Percentiles rank a stretch among this genome's conserved stretches.
phyloP scores from a whole-genome alignment of 2,329 filamentous ascomycete genomes.

The Penicillium sp. region DNA sequence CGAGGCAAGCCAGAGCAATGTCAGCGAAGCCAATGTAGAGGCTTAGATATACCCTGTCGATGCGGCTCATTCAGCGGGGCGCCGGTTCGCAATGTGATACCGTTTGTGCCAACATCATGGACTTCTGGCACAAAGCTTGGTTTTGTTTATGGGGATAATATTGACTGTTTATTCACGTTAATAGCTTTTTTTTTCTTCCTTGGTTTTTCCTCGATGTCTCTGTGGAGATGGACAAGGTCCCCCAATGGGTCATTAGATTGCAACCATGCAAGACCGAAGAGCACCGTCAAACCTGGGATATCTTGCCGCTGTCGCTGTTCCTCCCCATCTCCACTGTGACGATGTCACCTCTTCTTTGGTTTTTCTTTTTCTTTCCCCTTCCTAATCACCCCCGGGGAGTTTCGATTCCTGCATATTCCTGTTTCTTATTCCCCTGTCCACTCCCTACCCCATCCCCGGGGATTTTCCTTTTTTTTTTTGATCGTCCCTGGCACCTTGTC shows the following conservation, averaged over 20 bases:
- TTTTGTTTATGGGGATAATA: constrained; percentile 40
- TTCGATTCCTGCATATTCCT: constrained; percentile 25
- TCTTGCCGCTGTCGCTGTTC: constrained; percentile 6
- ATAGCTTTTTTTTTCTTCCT: constrained; percentile 33
- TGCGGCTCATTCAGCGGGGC: constrained; percentile 28
- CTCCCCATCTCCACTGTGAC: not conserved
- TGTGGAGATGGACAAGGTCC: constrained; percentile 18
- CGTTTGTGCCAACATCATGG: constrained; percentile 38
- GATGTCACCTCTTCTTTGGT: constrained; percentile 14
- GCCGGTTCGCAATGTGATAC: constrained; percentile 32
- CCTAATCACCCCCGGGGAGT: constrained; percentile 17
- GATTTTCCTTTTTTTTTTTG: constrained; percentile 20
- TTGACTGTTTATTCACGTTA: constrained; percentile 43
- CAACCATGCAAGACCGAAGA: constrained; percentile 26
- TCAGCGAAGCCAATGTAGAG: constrained; percentile 34
- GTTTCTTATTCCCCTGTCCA: constrained; percentile 22
- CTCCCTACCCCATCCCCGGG: constrained; percentile 19
- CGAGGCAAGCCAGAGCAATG: constrained; percentile 59
- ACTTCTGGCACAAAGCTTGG: constrained; percentile 34
- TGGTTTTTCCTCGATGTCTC: constrained; percentile 13
- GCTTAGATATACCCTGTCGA: constrained; percentile 34
- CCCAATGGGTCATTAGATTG: constrained; percentile 26
- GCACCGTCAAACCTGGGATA: constrained; percentile 11
- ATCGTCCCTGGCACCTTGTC: constrained; percentile 28
- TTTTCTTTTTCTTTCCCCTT: constrained; percentile 12